A percentile compares a stretch with the other conserved stretches of the same genome.
Conservation (phyloP, 192 early-diverging fungal genomes). For the Coemansia sp. region DNA sequence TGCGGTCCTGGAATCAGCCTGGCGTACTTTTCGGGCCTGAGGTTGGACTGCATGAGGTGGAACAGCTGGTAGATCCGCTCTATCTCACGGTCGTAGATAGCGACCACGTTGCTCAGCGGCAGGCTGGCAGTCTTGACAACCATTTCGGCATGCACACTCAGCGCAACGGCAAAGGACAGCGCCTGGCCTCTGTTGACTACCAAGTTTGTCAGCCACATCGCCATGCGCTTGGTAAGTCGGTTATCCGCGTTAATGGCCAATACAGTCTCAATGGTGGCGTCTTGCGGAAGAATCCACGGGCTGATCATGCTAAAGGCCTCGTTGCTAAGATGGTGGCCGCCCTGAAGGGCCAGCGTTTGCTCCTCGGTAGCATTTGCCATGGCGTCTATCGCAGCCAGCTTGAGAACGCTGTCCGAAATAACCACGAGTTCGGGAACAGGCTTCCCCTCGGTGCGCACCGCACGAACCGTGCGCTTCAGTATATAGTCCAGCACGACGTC, state of each 20-base stretch:
- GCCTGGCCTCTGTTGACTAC: conserved; percentile 21
- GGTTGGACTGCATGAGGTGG: conserved; percentile 41
- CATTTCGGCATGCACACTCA: conserved; percentile 48
- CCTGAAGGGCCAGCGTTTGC: conserved; percentile 45
- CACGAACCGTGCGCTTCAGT: conserved; percentile 32
- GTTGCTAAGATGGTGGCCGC: conserved; percentile 39
- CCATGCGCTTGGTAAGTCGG: conserved; percentile 36
- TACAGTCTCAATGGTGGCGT: conserved; percentile 29
- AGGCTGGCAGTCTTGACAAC: conserved; percentile 27
- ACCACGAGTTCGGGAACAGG: conserved; percentile 41
- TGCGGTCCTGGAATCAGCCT: conserved; percentile 46
- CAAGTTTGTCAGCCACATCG: conserved; percentile 42
- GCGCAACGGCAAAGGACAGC: conserved; percentile 30
- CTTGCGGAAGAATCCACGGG: conserved; percentile 32
- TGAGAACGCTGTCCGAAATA: conserved; percentile 35
- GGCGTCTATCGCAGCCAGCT: conserved; percentile 33
- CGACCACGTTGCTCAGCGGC: conserved; percentile 38
- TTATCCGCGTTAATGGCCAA: conserved; percentile 21
- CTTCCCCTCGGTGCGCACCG: conserved; percentile 25
- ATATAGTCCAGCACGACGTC: conserved; percentile 40
- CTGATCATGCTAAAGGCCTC: conserved; percentile 54
- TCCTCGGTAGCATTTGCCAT: conserved; percentile 51
- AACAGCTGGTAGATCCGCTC: conserved; percentile 54
- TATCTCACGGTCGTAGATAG: conserved; percentile 51
- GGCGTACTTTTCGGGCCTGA: conserved; percentile 39